Base-by-base conservation (phyloP, 2,329 filamentous ascomycete genomes). In the Shiraia sp. region DNA sequence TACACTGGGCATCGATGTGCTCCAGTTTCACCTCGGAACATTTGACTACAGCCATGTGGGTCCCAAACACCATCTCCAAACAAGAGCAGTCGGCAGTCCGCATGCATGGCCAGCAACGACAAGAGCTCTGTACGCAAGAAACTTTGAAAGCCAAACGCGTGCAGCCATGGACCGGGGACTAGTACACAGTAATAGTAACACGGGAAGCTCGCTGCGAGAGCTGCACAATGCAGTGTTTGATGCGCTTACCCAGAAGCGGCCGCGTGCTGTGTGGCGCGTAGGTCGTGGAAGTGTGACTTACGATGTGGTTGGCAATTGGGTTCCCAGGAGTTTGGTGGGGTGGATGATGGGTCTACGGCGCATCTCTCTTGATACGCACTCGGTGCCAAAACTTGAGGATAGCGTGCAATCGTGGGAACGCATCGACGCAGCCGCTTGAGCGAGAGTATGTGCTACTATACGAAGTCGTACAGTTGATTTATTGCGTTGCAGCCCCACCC, bases 221-320 rank as follows among this genome's bases (percentile, higher is more conserved):
- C 78, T 99, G 40, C 88, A 97, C 70, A 86, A 90, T 61, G 85
- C 88, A 2, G 86, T 99, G 8, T 95, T 96, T 65, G 92, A 97
- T 65, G 88, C 93, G 24, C 80, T 97, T 40, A 85, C 88, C 51
- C 79, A 82, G 30, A 80, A 80, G 53, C 65, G 66, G 34, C 80
- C 78, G 17, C 76, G 75, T 32, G 75, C 80, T 25, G 80, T 87
- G 1, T 81, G 92, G 51, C 85, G 88, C 43, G 86, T 96, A 12
- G 93, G 93, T 1, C 82, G 90, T 36, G 93, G 93, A 6, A 89
- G 90, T 36, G 78, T 86, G 41, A 77, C 90, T 1, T 97, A 97
- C 69, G 87, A 88, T 27, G 78, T 96, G 22, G 86, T 97, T 6
- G 93, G 91, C 5, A 80, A 81, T 27, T 92, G 86, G 81, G 79